A percentile compares a stretch with the other conserved stretches of the same genome.
These are phyloP conservation scores for Ophiostoma novo-ulmi DNA, from an alignment of 2,329 filamentous ascomycete species.

Conservation along the genomic window DNA sequence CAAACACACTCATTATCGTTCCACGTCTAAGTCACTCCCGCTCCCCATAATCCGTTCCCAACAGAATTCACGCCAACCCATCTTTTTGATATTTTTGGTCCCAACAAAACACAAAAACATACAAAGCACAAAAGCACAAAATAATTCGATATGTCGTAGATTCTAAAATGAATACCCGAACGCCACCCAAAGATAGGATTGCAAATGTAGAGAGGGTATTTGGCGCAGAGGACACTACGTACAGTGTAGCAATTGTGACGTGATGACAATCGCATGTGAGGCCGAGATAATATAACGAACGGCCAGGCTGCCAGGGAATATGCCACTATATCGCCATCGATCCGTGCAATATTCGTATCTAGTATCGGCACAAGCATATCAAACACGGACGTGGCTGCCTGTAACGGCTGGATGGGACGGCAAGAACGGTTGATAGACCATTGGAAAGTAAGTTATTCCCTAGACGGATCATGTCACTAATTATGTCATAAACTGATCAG, in stretches of 20 bases:
- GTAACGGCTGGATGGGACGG: not conserved
- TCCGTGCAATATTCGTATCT: not conserved
- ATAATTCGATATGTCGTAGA: not conserved
- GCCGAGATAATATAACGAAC: too few species aligned
- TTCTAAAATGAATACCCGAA: not conserved
- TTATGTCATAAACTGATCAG: too few species aligned
- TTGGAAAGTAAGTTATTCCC: too few species aligned
- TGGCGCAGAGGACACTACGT: not conserved
- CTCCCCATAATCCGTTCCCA: constrained; percentile 21
- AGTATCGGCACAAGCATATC: not conserved
- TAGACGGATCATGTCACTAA: too few species aligned
- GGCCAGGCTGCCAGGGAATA: not conserved
- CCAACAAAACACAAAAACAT: constrained; percentile 23
- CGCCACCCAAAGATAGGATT: not conserved
- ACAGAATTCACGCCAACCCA: constrained; percentile 22
- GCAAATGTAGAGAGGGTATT: not conserved
- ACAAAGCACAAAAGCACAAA: constrained; percentile 13
- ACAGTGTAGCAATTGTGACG: not conserved
- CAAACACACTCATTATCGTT: not conserved
- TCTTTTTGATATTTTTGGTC: constrained; percentile 16
- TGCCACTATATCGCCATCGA: not conserved
- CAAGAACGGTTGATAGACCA: too few species aligned
- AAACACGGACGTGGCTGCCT: not conserved
- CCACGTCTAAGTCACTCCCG: constrained; percentile 5
- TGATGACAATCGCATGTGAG: too few species aligned